Percentiles rank a stretch among this genome's conserved stretches.
Conservation (phyloP, 352 stramenopile genomes). For the Elongisporangium senticosum region DNA sequence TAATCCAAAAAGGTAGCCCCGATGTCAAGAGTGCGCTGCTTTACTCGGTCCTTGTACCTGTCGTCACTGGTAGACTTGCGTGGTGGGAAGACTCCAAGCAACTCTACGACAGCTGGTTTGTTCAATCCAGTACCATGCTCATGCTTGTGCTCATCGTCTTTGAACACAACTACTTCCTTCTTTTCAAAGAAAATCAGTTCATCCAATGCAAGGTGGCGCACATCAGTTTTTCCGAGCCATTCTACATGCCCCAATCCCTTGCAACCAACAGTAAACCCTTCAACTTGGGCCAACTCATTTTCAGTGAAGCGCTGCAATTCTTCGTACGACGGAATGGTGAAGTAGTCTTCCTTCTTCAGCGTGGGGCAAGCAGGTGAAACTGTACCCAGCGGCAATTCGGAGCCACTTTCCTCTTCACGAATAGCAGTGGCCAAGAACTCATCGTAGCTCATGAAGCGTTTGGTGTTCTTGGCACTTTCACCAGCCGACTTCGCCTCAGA, state of each 20-base stretch:
- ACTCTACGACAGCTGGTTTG: constrained; percentile 71
- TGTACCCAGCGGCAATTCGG: background rate
- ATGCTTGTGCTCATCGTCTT: constrained; percentile 79
- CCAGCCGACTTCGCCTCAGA: constrained; percentile 12
- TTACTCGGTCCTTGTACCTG: constrained; percentile 73
- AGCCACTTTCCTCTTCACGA: background rate
- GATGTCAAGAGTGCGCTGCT: constrained; percentile 69
- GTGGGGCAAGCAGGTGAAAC: constrained; percentile 42
- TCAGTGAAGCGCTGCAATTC: constrained; percentile 68
- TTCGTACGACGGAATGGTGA: constrained; percentile 67
- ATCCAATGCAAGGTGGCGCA: constrained; percentile 73
- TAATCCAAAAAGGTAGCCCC: constrained; percentile 79
- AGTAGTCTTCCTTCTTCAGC: constrained; percentile 76
- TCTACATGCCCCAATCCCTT: constrained; percentile 73
- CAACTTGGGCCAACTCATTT: constrained; percentile 56
- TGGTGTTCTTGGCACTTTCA: constrained; percentile 10
- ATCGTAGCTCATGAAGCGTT: constrained; percentile 78
- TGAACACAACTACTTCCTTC: constrained; percentile 85
- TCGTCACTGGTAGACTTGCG: constrained; percentile 42
- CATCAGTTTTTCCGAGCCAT: constrained; percentile 77
- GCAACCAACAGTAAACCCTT: constrained; percentile 75
- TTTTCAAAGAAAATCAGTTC: constrained; percentile 77
- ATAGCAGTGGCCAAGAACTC: constrained; percentile 51
- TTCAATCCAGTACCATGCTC: constrained; percentile 68
- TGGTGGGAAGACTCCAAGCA: constrained; percentile 69